A percentile compares a stretch with the other conserved stretches of the same genome.
Conservation (phyloP, 495 filamentous ascomycete species). For the Aspergillus cavernicola region DNA sequence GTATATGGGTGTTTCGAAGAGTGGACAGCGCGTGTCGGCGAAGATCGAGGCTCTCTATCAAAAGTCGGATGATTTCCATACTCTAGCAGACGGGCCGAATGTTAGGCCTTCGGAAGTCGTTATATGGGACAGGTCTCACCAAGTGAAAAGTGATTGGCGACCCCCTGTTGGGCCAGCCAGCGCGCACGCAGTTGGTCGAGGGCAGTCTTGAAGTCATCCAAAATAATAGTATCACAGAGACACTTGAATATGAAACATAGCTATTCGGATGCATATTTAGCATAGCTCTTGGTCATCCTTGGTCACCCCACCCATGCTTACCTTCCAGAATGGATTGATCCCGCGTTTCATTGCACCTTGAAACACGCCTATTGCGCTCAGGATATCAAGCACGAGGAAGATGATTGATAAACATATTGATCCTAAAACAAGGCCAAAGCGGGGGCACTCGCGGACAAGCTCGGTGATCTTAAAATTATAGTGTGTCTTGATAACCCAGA, state of each 20-base stretch:
- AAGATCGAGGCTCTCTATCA: neutral
- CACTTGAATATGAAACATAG: slow-evolving; percentile 55
- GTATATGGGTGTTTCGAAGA: no score
- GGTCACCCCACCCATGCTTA: neutral
- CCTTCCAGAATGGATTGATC: slow-evolving; percentile 39
- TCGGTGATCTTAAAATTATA: slow-evolving; percentile 47
- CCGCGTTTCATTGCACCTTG: slow-evolving; percentile 20
- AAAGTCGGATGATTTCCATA: neutral
- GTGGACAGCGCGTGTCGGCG: no score
- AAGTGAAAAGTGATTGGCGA: no score
- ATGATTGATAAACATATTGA: slow-evolving; percentile 50
- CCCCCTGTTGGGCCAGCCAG: neutral
- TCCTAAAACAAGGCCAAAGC: slow-evolving; percentile 51
- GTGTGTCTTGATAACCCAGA: slow-evolving; percentile 48
- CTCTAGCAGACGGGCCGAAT: neutral
- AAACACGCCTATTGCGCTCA: slow-evolving; percentile 27
- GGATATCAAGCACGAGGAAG: slow-evolving; percentile 47
- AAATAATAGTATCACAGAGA: slow-evolving; percentile 52
- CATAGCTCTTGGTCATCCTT: neutral
- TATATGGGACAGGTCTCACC: no score
- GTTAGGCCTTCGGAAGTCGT: no score
- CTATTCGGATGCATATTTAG: slow-evolving; percentile 19
- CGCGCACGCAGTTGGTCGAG: neutral
- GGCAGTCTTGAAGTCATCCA: slow-evolving; percentile 25
- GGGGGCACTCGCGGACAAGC: slow-evolving; percentile 45